Conservation (phyloP, 148 eudicot genomes). For the Rhododendron griersonianum region DNA sequence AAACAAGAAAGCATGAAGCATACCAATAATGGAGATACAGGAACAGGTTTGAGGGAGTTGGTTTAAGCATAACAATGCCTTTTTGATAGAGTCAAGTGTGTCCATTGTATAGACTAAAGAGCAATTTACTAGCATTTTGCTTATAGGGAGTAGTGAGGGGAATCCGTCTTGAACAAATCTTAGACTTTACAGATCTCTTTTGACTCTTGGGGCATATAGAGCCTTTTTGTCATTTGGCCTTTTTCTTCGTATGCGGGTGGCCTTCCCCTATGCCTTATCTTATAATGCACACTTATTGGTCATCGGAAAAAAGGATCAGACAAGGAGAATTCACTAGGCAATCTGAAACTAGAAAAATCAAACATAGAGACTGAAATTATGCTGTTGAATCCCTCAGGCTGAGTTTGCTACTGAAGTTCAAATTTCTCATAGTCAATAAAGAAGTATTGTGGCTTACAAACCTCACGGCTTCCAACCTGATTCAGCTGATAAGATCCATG, state of each 20-base stretch:
- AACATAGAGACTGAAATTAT: neutral
- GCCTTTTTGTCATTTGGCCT: neutral
- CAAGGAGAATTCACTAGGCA: neutral
- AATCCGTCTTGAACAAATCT: neutral
- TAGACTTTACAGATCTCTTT: neutral
- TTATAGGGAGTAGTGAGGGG: neutral
- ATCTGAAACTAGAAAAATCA: neutral
- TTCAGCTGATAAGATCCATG: conserved; percentile 89
- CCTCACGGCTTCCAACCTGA: conserved; percentile 92
- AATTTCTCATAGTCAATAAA: neutral
- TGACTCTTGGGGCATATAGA: neutral
- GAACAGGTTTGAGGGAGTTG: neutral
- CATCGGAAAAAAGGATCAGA: neutral
- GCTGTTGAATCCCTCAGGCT: neutral
- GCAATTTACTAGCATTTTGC: neutral
- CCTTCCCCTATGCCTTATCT: neutral
- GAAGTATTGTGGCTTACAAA: conserved; percentile 17
- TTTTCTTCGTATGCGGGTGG: neutral
- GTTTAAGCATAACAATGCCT: neutral
- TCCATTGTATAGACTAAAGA: neutral
- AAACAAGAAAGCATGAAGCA: neutral
- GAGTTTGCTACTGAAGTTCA: neutral
- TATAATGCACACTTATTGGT: neutral
- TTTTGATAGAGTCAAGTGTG: neutral
- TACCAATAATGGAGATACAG: no score